Evolutionary conservation across 2,329 filamentous ascomycete species (phyloP), one percentile per base, ranked within the genome.

Genomic region (Pyrenochaeta sp.): DNA sequence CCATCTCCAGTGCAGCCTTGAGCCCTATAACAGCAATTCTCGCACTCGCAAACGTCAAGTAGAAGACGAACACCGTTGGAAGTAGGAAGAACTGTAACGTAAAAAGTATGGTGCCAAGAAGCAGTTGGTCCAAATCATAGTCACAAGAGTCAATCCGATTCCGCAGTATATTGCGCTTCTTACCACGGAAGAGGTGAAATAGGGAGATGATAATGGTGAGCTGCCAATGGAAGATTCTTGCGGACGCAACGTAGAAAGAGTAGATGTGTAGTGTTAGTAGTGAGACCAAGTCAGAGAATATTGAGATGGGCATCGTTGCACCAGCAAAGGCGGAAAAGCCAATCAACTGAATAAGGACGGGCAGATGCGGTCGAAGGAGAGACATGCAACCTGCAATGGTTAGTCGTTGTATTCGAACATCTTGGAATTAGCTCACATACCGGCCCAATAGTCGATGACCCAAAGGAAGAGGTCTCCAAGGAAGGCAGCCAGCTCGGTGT

Each of bases 121-220:
- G 87, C 3, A 99, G 85, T 77, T 99, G 96, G 73, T 99, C 95
- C 20, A 99, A 85, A 73, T 98, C 95, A 78, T 99, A 99, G 78
- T 98, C 95, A 81, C 95, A 99, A 41, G 93, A 97, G 74, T 99
- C 95, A 68, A 99, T 98, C 77, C 95, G 92, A 71, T 97, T 97
- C 57, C 96, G 90, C 18, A 99, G 85, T 14, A 99, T 90, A 65
- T 99, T 99, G 72, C 96, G 90, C 76, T 99, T 99, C 80, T 97
- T 98, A 53, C 95, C 96, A 29, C 94, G 91, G 73, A 99, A 99
- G 9, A 99, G 87, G 74, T 99, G 96, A 76, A 99, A 99, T n/a
- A 99, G 87, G 10, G 94, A 98, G 61, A 94, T 89, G 61, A 99
- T 89, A 58, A 99, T 98, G 3, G 90, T 96, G 56, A 99, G 87